These are phyloP conservation scores for Alternaria sp. DNA, from an alignment of 2,329 filamentous ascomycete genomes.

Conservation along the genomic window DNA sequence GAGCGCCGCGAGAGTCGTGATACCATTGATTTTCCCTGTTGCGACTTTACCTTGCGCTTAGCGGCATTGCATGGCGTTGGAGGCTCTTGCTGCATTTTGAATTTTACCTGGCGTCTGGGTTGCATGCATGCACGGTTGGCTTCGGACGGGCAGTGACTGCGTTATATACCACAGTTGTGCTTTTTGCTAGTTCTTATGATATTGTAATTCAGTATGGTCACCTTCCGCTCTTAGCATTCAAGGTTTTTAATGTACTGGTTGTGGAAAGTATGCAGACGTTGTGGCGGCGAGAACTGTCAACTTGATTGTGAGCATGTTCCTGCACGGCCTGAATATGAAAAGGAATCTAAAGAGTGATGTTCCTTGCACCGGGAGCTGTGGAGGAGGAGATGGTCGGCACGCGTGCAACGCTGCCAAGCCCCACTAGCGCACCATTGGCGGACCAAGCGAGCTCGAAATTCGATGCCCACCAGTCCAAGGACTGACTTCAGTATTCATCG, in stretches of 20 bases:
- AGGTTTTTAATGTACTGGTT: background rate
- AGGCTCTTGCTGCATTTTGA: constrained; percentile 10
- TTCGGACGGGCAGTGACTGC: constrained; percentile 19
- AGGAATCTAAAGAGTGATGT: background rate
- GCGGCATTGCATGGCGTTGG: constrained; percentile 49
- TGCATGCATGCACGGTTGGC: constrained; percentile 6
- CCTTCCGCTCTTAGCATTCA: background rate
- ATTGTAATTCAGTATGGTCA: constrained; percentile 3
- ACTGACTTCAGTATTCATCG: constrained; percentile 21
- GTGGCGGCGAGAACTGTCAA: background rate
- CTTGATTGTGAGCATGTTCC: fast-evolving
- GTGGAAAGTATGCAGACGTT: background rate
- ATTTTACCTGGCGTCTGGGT: constrained; percentile 18
- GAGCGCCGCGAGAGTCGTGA: constrained; percentile 17
- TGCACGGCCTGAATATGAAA: no score
- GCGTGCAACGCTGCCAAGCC: constrained; percentile 25
- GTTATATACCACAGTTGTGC: constrained; percentile 38
- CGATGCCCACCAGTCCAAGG: constrained; percentile 19
- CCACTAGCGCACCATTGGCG: constrained; percentile 21
- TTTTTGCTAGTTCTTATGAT: constrained; percentile 12
- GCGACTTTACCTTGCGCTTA: constrained; percentile 29
- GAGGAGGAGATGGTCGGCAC: background rate
- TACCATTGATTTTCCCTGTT: constrained; percentile 15
- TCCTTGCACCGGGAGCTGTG: background rate
- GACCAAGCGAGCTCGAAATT: constrained; percentile 23